phyloP scores from a whole-genome alignment of 2,329 filamentous ascomycete genomes.

The Fusarium fracticaudum region DNA sequence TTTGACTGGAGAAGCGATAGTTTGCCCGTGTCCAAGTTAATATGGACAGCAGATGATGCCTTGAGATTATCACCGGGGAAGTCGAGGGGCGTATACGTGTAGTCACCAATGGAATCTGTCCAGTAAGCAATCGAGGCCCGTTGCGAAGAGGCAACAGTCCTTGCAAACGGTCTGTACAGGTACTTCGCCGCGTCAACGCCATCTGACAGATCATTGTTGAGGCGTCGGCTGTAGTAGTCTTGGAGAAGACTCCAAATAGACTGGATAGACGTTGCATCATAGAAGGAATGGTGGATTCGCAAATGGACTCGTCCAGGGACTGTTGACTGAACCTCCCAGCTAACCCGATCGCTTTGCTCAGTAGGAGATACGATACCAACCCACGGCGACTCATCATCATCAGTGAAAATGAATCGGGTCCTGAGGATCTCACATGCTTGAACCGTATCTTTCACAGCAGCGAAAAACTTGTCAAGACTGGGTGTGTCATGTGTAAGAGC shows the following conservation, averaged over 20 bases:
- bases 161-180: constrained; percentile 15
- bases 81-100: not conserved
- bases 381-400: constrained; percentile 14
- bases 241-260: not conserved
- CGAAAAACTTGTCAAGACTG: not conserved
- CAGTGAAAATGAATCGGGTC: constrained; percentile 14
- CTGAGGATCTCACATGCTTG: constrained; percentile 12
- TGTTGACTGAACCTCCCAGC: not conserved
- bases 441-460: constrained; percentile 8
- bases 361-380: constrained; percentile 16
- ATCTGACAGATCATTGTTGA: not conserved
- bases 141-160: not conserved
- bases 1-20: not conserved
- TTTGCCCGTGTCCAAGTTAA: not conserved
- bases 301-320: not conserved
- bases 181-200: not conserved
- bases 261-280: constrained; percentile 12
- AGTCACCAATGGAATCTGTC: not conserved
- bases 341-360: constrained; percentile 13
- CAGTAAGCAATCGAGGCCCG: not conserved
- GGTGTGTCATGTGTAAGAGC: not conserved
- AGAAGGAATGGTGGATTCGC: constrained; percentile 15
- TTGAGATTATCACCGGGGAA: not conserved
- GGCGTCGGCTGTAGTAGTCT: not conserved
- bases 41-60: constrained; percentile 11